Conservation (phyloP, 768 basidiomycete genomes). For the Lenzites betulinus region DNA sequence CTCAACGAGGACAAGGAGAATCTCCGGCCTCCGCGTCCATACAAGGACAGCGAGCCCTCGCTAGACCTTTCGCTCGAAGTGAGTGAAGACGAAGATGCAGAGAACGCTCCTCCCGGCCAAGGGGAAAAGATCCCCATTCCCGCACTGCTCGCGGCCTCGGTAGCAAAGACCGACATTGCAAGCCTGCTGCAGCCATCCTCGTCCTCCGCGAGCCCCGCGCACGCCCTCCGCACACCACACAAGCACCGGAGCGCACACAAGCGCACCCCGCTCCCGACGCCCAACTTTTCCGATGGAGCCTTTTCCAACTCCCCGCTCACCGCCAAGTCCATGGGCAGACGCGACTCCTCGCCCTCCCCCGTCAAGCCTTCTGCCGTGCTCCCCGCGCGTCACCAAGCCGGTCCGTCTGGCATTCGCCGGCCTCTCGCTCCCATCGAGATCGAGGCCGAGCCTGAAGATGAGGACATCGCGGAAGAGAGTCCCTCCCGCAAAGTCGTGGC, state of each 20-base stretch:
- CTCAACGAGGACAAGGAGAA: conserved; percentile 18
- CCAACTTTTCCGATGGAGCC: conserved; percentile 22
- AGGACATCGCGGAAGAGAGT: neutral
- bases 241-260: conserved; percentile 26
- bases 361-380: conserved; percentile 18
- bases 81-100: neutral
- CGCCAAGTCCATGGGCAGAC: conserved; percentile 3
- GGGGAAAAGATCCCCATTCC: neutral
- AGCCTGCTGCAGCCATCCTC: conserved; percentile 10
- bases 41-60: conserved; percentile 5
- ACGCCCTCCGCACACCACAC: conserved; percentile 29
- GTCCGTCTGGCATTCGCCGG: neutral
- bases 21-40: conserved; percentile 7
- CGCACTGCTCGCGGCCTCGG: conserved; percentile 9
- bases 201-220: conserved; percentile 16
- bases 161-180: neutral
- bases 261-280: conserved; percentile 27
- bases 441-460: conserved; percentile 2
- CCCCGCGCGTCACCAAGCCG: neutral
- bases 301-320: conserved; percentile 20
- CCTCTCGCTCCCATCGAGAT: conserved; percentile 5
- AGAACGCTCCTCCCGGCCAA: neutral
- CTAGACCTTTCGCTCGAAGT: neutral
- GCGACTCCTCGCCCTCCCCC: conserved; percentile 25
- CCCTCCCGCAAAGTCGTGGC: neutral